Percentiles rank a stretch among this genome's conserved stretches.
phyloP scores from a whole-genome alignment of 2,329 filamentous ascomycete genomes.

The Colletotrichum tropicale region DNA sequence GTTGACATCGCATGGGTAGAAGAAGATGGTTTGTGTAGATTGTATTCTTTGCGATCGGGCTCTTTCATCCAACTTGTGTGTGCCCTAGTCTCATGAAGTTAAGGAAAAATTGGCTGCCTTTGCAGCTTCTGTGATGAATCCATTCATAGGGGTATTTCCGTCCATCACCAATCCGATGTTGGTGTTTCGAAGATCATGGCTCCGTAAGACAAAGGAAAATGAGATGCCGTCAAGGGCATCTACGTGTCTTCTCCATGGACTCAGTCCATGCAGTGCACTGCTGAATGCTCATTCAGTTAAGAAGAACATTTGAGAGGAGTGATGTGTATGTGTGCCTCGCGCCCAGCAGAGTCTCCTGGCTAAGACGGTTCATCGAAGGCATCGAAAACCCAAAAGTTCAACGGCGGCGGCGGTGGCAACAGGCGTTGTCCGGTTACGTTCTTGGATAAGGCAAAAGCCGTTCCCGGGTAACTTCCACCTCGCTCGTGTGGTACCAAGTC shows the following conservation, averaged over 20 bases:
- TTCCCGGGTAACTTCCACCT: background rate
- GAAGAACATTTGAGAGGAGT: background rate
- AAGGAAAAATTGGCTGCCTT: background rate
- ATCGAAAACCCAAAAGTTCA: background rate
- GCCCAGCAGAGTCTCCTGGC: background rate
- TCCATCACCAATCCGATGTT: constrained; percentile 8
- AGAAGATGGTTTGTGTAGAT: background rate
- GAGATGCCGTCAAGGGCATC: background rate
- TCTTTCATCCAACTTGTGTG: background rate
- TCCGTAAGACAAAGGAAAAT: background rate
- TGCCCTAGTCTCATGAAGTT: background rate
- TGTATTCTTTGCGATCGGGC: background rate
- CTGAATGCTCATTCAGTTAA: background rate
- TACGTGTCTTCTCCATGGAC: background rate
- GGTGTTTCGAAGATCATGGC: background rate
- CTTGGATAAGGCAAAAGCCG: background rate
- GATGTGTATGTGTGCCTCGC: background rate
- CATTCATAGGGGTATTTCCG: constrained; percentile 7
- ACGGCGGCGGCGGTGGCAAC: background rate
- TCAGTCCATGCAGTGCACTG: background rate
- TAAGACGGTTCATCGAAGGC: background rate
- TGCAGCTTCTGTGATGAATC: background rate
- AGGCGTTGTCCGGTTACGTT: background rate
- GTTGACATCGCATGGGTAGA: background rate
- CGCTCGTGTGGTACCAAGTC: background rate